phyloP scores from a whole-genome alignment of 2,329 filamentous ascomycete genomes.

The Aspergillus ruber region DNA sequence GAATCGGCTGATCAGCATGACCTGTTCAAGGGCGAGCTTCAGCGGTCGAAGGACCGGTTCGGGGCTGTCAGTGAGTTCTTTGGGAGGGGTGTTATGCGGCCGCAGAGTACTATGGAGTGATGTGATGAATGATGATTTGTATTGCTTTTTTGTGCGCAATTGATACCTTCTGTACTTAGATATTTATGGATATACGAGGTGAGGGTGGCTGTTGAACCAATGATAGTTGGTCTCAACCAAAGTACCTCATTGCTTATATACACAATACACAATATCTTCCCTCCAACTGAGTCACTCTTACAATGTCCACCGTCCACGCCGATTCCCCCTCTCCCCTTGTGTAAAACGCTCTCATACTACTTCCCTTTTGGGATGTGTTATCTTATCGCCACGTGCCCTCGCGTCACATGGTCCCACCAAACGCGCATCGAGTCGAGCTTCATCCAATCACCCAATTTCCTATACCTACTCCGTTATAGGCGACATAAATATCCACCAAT shows the following conservation, averaged over 20 bases:
- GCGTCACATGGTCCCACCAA: slow-evolving; percentile 13
- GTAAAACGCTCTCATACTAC: background rate
- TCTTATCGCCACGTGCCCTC: slow-evolving; percentile 28
- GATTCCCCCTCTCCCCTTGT: no score
- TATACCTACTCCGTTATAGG: background rate
- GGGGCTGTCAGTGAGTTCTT: slow-evolving; percentile 93
- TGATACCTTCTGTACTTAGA: background rate
- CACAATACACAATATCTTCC: background rate
- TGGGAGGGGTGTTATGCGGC: slow-evolving; percentile 79
- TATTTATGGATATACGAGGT: background rate
- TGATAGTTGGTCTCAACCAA: no score
- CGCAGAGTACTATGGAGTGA: slow-evolving; percentile 30
- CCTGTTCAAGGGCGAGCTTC: slow-evolving; percentile 75
- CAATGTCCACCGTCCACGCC: no score
- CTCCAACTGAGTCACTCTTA: no score
- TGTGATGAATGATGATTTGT: background rate
- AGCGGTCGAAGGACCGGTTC: slow-evolving; percentile 73
- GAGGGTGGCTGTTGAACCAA: no score
- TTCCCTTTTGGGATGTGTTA: slow-evolving; percentile 3
- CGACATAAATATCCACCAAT: background rate
- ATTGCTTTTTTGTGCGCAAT: background rate
- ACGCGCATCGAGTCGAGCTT: slow-evolving; percentile 10
- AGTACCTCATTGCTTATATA: no score
- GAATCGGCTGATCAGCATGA: slow-evolving; percentile 85
- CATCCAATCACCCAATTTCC: background rate